A percentile compares a stretch with the other conserved stretches of the same genome.
These are phyloP conservation scores for Xylariaceae sp. DNA, from an alignment of 2,329 filamentous ascomycete species.

Conservation along the genomic window DNA sequence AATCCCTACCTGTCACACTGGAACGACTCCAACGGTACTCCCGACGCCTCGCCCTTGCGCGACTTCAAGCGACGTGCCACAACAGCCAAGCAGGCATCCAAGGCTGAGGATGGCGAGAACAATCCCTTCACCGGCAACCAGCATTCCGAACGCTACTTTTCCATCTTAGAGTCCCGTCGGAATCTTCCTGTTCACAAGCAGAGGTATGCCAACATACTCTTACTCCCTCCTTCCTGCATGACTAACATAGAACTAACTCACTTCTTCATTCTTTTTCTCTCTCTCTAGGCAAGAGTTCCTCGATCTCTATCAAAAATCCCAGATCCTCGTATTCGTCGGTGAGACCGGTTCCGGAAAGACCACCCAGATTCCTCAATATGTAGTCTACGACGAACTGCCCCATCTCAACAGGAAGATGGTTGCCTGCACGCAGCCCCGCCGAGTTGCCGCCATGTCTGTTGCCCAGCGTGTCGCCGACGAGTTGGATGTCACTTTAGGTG, in stretches of 20 bases:
- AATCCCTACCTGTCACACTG: conserved; percentile 94
- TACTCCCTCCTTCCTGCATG: neutral
- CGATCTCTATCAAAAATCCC: conserved; percentile 83
- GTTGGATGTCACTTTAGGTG: conserved; percentile 86
- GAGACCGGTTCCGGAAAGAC: conserved; percentile 99
- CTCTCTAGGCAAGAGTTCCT: conserved; percentile 79
- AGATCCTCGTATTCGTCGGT: conserved; percentile 97
- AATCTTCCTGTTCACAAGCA: conserved; percentile 90
- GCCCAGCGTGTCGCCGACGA: conserved; percentile 97
- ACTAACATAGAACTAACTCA: conserved; percentile 7
- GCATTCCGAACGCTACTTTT: conserved; percentile 82
- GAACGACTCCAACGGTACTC: conserved; percentile 54
- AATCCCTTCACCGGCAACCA: conserved; percentile 82
- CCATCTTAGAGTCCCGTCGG: conserved; percentile 78
- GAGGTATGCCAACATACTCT: conserved; percentile 49
- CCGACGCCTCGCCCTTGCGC: conserved; percentile 49
- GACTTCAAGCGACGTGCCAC: conserved; percentile 74
- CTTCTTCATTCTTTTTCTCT: neutral
- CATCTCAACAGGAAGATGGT: conserved; percentile 84
- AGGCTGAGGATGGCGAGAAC: conserved; percentile 72
- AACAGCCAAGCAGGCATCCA: conserved; percentile 68
- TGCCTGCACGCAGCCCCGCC: conserved; percentile 93
- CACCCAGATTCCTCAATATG: conserved; percentile 97
- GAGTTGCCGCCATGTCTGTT: conserved; percentile 98
- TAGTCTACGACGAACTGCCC: conserved; percentile 93